Base-by-base conservation (phyloP, 345 rosid species). In the Rubroshorea leprosula region DNA sequence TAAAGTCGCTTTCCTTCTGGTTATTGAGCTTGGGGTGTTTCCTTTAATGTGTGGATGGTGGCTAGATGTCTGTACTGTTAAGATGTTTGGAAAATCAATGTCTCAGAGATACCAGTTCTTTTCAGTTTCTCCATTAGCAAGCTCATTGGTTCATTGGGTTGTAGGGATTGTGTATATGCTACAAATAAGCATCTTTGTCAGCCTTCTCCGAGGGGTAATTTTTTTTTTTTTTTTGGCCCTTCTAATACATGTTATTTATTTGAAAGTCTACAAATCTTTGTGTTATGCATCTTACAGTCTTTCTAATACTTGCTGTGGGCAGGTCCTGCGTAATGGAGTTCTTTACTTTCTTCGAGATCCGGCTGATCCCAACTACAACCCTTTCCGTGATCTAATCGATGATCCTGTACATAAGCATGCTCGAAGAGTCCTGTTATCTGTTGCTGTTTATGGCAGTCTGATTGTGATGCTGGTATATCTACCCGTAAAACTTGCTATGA, bases 1-100 rank as follows among this genome's bases (percentile, higher is more conserved):
- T 50, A 94, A 94, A 77, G 99, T 94, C 57, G 99, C 99, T 48
- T 94, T 94, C 70, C 96, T 94, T 66, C 70, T 94, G 55, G 99
- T 90, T 62, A 90, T 93, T 65, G 99, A 90, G 73, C 97, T 93
- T 61, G 97, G 97, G 72, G 99, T 90, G 58, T 93, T 93, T 56
- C 99, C 99, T 19, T 75, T 90, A 77, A 90, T 93, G 97, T 93
- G 99, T 72, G 99, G 99, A 39, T 93, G 99, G 99, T 90, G 97
- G 97, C 76, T 93, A 48, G 99, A 93, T 83, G 83, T 89, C 39
- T 93, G 96, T 65, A 93, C 99, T 1, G 76, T 87, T 64, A 78
- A 87, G 80, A 87, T 93, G 96, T 93, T 93, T 75, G 96, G 97
- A 67, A 90, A 83, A 76, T 77, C 97, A 12, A 87, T 93, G 97